phyloP scores from a whole-genome alignment of 1,139 yeast species.

The Candida pseudoviswanathii region DNA sequence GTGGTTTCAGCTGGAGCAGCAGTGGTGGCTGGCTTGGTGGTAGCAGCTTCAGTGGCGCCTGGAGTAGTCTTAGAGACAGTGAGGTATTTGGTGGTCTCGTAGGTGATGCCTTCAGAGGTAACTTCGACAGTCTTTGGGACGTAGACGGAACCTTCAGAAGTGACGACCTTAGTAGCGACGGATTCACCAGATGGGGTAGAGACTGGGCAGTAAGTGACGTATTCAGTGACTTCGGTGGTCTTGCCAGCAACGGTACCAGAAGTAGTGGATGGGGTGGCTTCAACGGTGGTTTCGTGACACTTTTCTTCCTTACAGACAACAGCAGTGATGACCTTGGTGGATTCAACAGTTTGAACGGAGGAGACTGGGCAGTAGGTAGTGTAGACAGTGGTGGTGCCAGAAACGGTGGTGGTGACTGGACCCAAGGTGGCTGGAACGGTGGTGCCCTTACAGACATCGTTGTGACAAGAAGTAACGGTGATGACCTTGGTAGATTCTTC shows the following conservation, averaged over 20 bases:
- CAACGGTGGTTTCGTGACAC: conserved; percentile 31
- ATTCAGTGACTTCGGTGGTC: conserved; percentile 24
- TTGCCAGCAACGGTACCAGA: conserved; percentile 26
- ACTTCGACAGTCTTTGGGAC: conserved; percentile 35
- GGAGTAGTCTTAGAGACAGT: conserved; percentile 31
- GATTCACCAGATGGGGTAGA: conserved; percentile 8
- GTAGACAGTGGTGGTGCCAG: conserved; percentile 14
- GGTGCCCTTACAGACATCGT: conserved; percentile 33
- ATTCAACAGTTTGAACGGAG: conserved; percentile 22
- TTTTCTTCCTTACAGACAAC: conserved; percentile 46
- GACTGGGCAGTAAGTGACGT: conserved; percentile 39
- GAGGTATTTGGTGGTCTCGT: conserved; percentile 28
- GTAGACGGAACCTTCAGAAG: conserved; percentile 14
- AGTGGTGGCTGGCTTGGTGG: conserved; percentile 15
- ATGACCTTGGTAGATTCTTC: conserved; percentile 9
- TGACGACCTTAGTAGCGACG: conserved; percentile 13
- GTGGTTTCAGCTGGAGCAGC: conserved; percentile 6
- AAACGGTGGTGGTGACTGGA: conserved; percentile 14
- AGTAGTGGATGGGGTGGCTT: conserved; percentile 28
- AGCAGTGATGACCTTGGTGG: conserved; percentile 32
- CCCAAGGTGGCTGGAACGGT: conserved; percentile 21
- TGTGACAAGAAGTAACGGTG: conserved; percentile 52
- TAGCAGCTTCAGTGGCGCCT: conserved; percentile 18
- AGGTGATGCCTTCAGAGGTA: conserved; percentile 45
- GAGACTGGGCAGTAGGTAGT: conserved; percentile 26